phyloP scores from a whole-genome alignment of 257 asterid species.

The Gentiana straminea region DNA sequence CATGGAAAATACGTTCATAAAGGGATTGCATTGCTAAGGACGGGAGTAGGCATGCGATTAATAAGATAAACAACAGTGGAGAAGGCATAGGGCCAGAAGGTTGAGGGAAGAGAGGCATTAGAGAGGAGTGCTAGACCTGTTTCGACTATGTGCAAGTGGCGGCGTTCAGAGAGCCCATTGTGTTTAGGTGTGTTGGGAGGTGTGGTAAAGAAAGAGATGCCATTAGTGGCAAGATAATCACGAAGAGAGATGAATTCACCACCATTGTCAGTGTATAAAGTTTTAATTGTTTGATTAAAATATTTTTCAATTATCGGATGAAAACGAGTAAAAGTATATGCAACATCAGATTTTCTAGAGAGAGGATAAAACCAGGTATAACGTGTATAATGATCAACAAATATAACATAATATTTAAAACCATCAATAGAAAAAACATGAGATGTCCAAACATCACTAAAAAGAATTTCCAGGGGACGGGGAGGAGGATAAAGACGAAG shows the following conservation, averaged over 20 bases:
- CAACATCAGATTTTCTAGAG: background rate
- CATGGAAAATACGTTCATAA: background rate
- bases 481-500: background rate
- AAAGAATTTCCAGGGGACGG: background rate
- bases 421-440: background rate
- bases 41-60: background rate
- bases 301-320: background rate
- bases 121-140: background rate
- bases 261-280: background rate
- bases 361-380: background rate
- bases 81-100: background rate
- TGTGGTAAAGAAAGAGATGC: background rate
- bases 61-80: background rate
- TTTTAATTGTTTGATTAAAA: background rate
- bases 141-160: background rate
- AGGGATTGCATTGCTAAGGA: background rate
- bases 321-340: background rate
- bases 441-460: background rate
- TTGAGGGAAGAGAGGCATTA: background rate
- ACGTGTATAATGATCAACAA: constrained; percentile 1
- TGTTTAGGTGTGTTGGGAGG: background rate
- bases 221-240: background rate
- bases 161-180: background rate
- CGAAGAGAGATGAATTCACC: too few relatives aligned
- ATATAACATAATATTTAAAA: background rate